phyloP scores from a whole-genome alignment of 805 yeast species.

The Yarrowia phangngaensis region DNA sequence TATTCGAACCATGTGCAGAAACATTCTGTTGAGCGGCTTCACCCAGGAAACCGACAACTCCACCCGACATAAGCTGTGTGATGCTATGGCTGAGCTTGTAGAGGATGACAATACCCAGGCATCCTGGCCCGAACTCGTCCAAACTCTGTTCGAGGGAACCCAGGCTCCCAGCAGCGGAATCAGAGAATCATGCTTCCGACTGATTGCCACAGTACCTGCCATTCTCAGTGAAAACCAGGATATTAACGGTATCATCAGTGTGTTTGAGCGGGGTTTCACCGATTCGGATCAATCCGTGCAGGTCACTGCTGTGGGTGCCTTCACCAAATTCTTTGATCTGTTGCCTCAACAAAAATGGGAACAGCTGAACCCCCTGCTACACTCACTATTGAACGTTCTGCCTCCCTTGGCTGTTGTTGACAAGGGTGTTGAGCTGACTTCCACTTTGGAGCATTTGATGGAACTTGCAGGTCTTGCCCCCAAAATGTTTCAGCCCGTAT shows the following conservation, averaged over 20 bases:
- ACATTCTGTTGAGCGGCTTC: slow-evolving; percentile 69
- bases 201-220: slow-evolving; percentile 79
- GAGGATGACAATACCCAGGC: slow-evolving; percentile 26
- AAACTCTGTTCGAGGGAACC: slow-evolving; percentile 67
- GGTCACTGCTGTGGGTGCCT: slow-evolving; percentile 87
- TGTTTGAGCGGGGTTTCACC: slow-evolving; percentile 76
- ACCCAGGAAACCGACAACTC: slow-evolving; percentile 60
- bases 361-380: slow-evolving; percentile 69
- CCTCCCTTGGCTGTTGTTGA: slow-evolving; percentile 79
- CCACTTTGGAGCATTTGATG: slow-evolving; percentile 83
- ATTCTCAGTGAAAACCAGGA: slow-evolving; percentile 60
- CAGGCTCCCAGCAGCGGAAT: slow-evolving; percentile 55
- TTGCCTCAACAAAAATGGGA: slow-evolving; percentile 79
- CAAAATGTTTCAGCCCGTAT: slow-evolving; percentile 87
- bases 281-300: slow-evolving; percentile 79
- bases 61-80: slow-evolving; percentile 87
- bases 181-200: slow-evolving; percentile 88
- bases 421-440: slow-evolving; percentile 74
- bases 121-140: slow-evolving; percentile 78
- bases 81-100: slow-evolving; percentile 90
- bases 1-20: slow-evolving; percentile 60
- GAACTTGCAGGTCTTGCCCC: slow-evolving; percentile 93
- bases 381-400: slow-evolving; percentile 76
- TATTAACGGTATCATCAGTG: slow-evolving; percentile 51
- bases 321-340: slow-evolving; percentile 80